These are phyloP conservation scores for Trichoderma koningii DNA, from an alignment of 2,329 filamentous ascomycete species.

Conservation along the genomic window DNA sequence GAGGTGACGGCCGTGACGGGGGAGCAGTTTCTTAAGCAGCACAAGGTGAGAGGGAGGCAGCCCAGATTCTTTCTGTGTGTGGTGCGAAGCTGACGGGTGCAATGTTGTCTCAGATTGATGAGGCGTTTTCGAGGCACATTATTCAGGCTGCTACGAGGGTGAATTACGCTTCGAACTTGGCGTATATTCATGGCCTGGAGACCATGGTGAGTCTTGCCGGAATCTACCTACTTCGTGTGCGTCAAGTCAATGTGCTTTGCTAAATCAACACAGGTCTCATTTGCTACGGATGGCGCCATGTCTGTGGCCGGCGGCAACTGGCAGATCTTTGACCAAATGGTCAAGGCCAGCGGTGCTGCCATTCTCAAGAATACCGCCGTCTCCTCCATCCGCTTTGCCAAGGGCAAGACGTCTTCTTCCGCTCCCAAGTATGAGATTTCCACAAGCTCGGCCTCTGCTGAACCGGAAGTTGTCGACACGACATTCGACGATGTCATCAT, in stretches of 20 bases:
- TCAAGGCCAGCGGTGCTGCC: slow-evolving; percentile 62
- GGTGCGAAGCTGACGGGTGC: not conserved
- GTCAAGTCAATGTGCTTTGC: too few species aligned
- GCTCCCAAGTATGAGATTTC: slow-evolving; percentile 51
- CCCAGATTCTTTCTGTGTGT: not conserved
- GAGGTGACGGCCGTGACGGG: slow-evolving; percentile 71
- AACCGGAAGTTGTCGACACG: slow-evolving; percentile 48
- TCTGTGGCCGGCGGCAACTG: slow-evolving; percentile 85
- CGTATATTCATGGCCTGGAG: slow-evolving; percentile 83
- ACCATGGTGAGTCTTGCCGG: slow-evolving; percentile 62
- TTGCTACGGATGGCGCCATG: slow-evolving; percentile 84
- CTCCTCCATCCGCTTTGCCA: slow-evolving; percentile 55
- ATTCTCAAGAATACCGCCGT: slow-evolving; percentile 70
- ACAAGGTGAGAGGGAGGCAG: slow-evolving; percentile 49
- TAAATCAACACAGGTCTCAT: too few species aligned
- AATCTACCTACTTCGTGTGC: too few species aligned
- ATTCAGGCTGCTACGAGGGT: slow-evolving; percentile 89
- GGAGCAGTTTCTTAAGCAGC: slow-evolving; percentile 67
- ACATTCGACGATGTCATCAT: slow-evolving; percentile 80
- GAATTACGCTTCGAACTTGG: slow-evolving; percentile 90
- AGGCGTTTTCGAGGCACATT: slow-evolving; percentile 73
- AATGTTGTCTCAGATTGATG: slow-evolving; percentile 53
- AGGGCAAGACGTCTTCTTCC: slow-evolving; percentile 43
- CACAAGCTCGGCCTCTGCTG: slow-evolving; percentile 31
- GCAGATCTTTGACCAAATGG: slow-evolving; percentile 87